Evolutionary conservation across 345 rosid genomes (phyloP), one percentile per base, ranked within the genome.

Genomic region (Aethionema arabicum): DNA sequence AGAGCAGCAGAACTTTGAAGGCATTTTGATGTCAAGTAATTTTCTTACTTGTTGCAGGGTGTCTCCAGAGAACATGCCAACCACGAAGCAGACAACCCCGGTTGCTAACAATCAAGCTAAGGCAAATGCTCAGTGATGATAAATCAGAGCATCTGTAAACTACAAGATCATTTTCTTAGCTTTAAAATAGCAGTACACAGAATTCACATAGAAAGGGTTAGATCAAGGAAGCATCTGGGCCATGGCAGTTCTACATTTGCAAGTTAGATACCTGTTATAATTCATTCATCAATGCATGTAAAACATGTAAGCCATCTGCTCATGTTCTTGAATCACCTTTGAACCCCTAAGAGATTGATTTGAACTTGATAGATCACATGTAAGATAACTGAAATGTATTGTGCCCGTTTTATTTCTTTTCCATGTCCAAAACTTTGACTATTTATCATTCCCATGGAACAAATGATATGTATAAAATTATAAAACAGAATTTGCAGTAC

Each of bases 41-140:
- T 53, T 4, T 47, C 45, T 32, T 72, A 16, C 66, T 39, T 69
- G 7, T 61, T 67, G 35, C 61, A 85, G 93, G 84, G 83, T 80
- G 48, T 74, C 85, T 29, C 81, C 85, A 49, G 86, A 82, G 47
- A 62, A 61, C 63, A 62, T 63, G 73, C 65, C 59, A 33, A 57
- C 9, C 61, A 35, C 38, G 40, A 57, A 56, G 27, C 15, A 47
- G 44, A 67, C 56, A 7, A 7, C 21, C 46, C 39, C 35, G 31
- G 63, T 47, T 62, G 51, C 39, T 55, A 62, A 56, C 54, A 67
- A 13, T 45, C 41, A 63, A 69, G 32, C 3, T 32, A 57, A 54
- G 44, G 39, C 33, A 55, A 56, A 58, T 47, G 46, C 39, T 55
- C 58, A 33, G 11, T 49, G 36, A 7, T 56, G 59, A 49, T 33